Conservation (phyloP, 2,329 filamentous ascomycete genomes). For the Davidsoniella eucalypti region DNA sequence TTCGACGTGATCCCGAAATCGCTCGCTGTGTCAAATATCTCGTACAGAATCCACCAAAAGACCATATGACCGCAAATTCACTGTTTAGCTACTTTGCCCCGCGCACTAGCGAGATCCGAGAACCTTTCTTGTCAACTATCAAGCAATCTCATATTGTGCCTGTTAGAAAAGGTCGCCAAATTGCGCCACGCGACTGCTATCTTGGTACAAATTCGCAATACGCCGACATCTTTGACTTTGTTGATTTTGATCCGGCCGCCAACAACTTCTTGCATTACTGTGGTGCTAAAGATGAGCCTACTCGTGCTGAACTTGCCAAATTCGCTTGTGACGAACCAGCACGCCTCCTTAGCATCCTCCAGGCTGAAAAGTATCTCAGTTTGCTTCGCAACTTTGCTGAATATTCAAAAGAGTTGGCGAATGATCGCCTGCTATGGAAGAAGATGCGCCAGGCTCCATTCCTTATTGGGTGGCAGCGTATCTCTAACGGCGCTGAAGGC, state of each 20-base stretch:
- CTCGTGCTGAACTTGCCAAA: constrained; percentile 65
- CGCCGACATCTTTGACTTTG: constrained; percentile 88
- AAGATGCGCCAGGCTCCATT: constrained; percentile 62
- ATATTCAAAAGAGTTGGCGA: constrained; percentile 50
- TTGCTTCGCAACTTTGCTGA: constrained; percentile 70
- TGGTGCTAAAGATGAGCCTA: constrained; percentile 83
- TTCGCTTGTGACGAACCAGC: constrained; percentile 74
- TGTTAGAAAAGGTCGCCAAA: constrained; percentile 23
- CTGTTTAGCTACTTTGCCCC: constrained; percentile 74
- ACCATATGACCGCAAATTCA: constrained; percentile 45
- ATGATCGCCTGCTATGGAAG: constrained; percentile 60
- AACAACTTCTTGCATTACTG: constrained; percentile 80
- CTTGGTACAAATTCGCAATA: constrained; percentile 57
- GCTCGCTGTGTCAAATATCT: constrained; percentile 59
- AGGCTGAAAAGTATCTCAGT: constrained; percentile 74
- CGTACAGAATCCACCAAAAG: constrained; percentile 53
- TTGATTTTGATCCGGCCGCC: constrained; percentile 76
- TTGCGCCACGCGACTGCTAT: constrained; percentile 30
- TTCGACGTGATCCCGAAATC: constrained; percentile 67
- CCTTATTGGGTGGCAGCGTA: constrained; percentile 56
- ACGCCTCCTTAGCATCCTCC: constrained; percentile 62
- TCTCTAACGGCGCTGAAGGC: constrained; percentile 19
- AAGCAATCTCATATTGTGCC: constrained; percentile 57
- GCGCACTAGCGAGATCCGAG: constrained; percentile 56
- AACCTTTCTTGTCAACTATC: constrained; percentile 41